These are phyloP conservation scores for Pseudogymnoascus sp. DNA, from an alignment of 2,329 filamentous ascomycete species.

Conservation along the genomic window DNA sequence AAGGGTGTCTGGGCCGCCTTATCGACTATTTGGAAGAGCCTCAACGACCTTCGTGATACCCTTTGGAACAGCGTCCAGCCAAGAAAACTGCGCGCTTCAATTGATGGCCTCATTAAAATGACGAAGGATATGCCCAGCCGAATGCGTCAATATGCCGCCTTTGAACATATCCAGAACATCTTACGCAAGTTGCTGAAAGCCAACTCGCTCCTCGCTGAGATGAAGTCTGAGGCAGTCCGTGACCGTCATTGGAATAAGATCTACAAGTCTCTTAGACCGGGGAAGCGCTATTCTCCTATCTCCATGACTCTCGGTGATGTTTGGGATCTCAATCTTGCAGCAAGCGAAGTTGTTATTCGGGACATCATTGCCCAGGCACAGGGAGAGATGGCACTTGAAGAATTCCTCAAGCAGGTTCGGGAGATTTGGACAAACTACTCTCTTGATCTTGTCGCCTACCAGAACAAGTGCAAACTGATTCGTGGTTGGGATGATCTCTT, in stretches of 20 bases:
- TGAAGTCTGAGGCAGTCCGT: conserved; percentile 93
- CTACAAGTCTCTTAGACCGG: conserved; percentile 89
- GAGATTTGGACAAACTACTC: conserved; percentile 96
- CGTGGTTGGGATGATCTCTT: conserved; percentile 98
- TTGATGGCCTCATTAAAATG: conserved; percentile 92
- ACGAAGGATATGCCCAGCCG: conserved; percentile 98
- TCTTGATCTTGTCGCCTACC: conserved; percentile 91
- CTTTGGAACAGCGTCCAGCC: conserved; percentile 95
- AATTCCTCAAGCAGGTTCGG: conserved; percentile 92
- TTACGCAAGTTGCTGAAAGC: conserved; percentile 85
- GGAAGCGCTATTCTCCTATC: conserved; percentile 86
- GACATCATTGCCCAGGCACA: conserved; percentile 94
- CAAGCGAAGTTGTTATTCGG: conserved; percentile 79
- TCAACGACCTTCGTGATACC: conserved; percentile 87
- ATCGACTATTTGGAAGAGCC: conserved; percentile 90
- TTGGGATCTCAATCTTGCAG: conserved; percentile 88
- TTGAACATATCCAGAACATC: conserved; percentile 92
- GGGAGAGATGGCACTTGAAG: conserved; percentile 96
- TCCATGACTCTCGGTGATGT: conserved; percentile 97
- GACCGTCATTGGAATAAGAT: conserved; percentile 98
- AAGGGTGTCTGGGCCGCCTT: conserved; percentile 97
- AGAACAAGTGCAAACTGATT: conserved; percentile 95
- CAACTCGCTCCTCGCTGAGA: conserved; percentile 75
- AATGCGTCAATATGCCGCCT: conserved; percentile 99
- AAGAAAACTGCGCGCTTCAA: conserved; percentile 78